A percentile compares a stretch with the other conserved stretches of the same genome.
Evolutionary conservation across 805 yeast genomes (phyloP).

Genomic region (Saturnispora quitensis): DNA sequence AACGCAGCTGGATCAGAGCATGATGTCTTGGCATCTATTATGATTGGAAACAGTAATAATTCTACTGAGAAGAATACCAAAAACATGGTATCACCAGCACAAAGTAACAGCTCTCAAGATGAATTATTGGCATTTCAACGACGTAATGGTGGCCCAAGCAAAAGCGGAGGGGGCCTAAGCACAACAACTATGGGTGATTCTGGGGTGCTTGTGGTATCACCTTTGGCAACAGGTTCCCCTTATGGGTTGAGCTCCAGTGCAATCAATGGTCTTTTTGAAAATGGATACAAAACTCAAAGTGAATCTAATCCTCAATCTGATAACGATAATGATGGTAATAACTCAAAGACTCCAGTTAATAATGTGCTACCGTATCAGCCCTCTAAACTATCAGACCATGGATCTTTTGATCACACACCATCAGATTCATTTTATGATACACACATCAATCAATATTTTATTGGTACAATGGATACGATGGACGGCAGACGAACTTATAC

Average conservation of each 20-base stretch:
- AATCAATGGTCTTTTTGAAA: neutral
- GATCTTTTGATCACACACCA: neutral
- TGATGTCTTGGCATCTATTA: conserved; percentile 55
- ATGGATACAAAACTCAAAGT: neutral
- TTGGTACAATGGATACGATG: conserved; percentile 38
- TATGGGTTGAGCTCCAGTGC: neutral
- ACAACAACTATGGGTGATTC: neutral
- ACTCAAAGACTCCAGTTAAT: neutral
- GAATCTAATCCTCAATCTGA: neutral
- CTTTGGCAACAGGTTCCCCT: neutral
- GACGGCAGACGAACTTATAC: conserved; percentile 34
- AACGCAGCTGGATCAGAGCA: conserved; percentile 69
- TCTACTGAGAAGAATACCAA: neutral
- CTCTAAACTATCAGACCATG: neutral
- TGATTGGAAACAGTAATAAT: conserved; percentile 21
- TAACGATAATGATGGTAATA: neutral
- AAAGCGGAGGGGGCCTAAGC: neutral
- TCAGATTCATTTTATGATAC: conserved; percentile 42
- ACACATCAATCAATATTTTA: conserved; percentile 55
- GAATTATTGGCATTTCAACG: neutral
- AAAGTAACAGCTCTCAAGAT: neutral
- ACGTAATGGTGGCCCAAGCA: neutral
- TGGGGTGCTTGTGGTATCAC: neutral
- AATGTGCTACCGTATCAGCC: neutral
- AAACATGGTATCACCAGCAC: neutral